These are phyloP conservation scores for Cyathus striatus DNA, from an alignment of 768 basidiomycete genomes.

Conservation along the genomic window DNA sequence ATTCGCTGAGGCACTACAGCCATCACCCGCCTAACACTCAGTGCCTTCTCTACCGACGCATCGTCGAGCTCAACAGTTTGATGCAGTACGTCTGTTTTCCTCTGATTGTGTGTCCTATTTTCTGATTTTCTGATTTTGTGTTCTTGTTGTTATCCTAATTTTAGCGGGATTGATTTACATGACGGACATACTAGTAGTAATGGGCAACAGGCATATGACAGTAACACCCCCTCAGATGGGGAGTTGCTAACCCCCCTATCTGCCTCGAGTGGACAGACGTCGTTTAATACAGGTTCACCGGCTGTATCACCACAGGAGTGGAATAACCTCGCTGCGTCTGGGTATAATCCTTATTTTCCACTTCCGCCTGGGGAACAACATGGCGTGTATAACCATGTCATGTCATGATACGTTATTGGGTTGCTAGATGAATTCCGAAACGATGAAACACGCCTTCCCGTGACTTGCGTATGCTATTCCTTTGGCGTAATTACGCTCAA, in stretches of 20 bases:
- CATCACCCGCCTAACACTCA: slow-evolving; percentile 49
- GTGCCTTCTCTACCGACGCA: slow-evolving; percentile 54
- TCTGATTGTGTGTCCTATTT: slow-evolving; percentile 6
- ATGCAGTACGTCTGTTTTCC: slow-evolving; percentile 52
- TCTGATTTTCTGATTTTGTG: background rate
- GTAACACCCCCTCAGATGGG: slow-evolving; percentile 57
- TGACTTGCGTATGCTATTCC: too few relatives aligned
- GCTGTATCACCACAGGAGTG: slow-evolving; percentile 58
- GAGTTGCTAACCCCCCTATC: slow-evolving; percentile 55
- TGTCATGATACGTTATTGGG: slow-evolving; percentile 32
- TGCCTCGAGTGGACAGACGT: slow-evolving; percentile 41
- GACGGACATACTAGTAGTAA: too few relatives aligned
- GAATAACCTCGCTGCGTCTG: slow-evolving; percentile 47
- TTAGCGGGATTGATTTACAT: slow-evolving; percentile 45
- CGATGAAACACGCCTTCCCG: too few relatives aligned
- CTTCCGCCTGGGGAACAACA: slow-evolving; percentile 45
- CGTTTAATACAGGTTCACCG: slow-evolving; percentile 39
- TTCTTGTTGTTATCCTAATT: slow-evolving; percentile 6
- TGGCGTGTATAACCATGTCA: slow-evolving; percentile 52
- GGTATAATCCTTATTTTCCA: slow-evolving; percentile 70
- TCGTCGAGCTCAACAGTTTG: slow-evolving; percentile 54
- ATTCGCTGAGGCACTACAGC: slow-evolving; percentile 54
- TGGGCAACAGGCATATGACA: slow-evolving; percentile 49
- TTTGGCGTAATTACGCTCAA: too few relatives aligned
- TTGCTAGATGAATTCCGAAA: slow-evolving; percentile 4